A percentile compares a stretch with the other conserved stretches of the same genome.
These are phyloP conservation scores for Ambrosia hybrid DNA, from an alignment of 140 eudicot genomes.

Conservation along the genomic window DNA sequence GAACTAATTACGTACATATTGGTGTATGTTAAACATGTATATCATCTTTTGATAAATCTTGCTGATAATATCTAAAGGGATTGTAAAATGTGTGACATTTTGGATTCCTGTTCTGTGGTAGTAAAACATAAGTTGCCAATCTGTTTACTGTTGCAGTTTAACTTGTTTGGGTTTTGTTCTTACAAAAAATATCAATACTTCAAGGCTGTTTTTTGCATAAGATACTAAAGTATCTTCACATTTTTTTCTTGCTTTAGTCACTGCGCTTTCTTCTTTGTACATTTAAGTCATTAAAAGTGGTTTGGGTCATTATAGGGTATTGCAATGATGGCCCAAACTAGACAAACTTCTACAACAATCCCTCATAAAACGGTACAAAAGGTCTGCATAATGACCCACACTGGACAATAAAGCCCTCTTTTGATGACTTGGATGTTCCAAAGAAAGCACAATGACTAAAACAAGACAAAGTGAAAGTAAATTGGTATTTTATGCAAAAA, in stretches of 20 bases:
- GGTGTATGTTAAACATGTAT: neutral
- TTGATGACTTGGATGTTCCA: neutral
- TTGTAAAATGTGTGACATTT: neutral
- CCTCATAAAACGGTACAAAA: neutral
- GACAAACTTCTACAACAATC: neutral
- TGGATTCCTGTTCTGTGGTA: neutral
- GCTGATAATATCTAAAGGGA: neutral
- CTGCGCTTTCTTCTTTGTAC: neutral
- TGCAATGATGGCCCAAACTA: neutral
- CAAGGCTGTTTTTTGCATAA: no score
- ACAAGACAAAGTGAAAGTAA: neutral
- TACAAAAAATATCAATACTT: neutral
- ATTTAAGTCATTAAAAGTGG: neutral
- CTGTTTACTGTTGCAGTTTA: constrained; percentile 2
- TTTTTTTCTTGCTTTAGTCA: neutral
- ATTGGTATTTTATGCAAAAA: constrained; percentile 2
- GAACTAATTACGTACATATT: neutral
- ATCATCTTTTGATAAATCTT: neutral
- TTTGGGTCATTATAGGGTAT: neutral
- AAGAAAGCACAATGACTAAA: constrained; percentile 2
- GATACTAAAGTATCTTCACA: no score
- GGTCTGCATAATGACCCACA: neutral
- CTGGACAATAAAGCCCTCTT: no score
- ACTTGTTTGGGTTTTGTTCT: neutral
- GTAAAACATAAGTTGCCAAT: neutral